phyloP scores from a whole-genome alignment of 495 filamentous ascomycete genomes.

The Penicillium fimorum region DNA sequence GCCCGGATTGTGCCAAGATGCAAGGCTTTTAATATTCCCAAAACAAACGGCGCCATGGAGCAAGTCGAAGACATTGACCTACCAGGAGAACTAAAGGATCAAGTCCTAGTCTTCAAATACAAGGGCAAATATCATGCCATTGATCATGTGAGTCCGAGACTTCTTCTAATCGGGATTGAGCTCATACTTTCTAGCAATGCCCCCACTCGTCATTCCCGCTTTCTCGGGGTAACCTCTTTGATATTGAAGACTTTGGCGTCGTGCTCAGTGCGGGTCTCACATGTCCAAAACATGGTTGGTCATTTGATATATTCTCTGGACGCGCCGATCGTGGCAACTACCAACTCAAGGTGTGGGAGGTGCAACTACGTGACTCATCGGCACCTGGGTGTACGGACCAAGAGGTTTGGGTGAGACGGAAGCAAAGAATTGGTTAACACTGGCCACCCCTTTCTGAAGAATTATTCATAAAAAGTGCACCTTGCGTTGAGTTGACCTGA shows the following conservation, averaged over 20 bases:
- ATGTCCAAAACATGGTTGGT: constrained; percentile 62
- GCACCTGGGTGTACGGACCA: constrained; percentile 32
- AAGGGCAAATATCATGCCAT: constrained; percentile 58
- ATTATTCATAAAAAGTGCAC: background rate
- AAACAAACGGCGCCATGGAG: constrained; percentile 28
- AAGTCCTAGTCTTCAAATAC: constrained; percentile 58
- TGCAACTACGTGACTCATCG: constrained; percentile 48
- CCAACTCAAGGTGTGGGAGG: constrained; percentile 58
- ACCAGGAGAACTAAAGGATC: constrained; percentile 50
- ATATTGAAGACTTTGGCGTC: constrained; percentile 62
- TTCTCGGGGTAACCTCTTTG: constrained; percentile 54
- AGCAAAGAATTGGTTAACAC: constrained; percentile 37
- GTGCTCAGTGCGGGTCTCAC: constrained; percentile 48
- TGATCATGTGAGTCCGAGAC: constrained; percentile 51
- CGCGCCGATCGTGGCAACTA: constrained; percentile 56
- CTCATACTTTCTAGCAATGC: constrained; percentile 48
- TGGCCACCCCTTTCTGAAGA: background rate
- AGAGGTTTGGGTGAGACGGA: constrained; percentile 55
- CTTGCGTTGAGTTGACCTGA: background rate
- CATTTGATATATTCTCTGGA: constrained; percentile 59
- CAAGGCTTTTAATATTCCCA: constrained; percentile 55
- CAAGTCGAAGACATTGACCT: constrained; percentile 38
- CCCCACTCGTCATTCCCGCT: constrained; percentile 59
- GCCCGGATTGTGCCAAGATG: constrained; percentile 42
- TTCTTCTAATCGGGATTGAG: background rate